Conservation (phyloP, 345 rosid genomes). For the Mangifera indica region DNA sequence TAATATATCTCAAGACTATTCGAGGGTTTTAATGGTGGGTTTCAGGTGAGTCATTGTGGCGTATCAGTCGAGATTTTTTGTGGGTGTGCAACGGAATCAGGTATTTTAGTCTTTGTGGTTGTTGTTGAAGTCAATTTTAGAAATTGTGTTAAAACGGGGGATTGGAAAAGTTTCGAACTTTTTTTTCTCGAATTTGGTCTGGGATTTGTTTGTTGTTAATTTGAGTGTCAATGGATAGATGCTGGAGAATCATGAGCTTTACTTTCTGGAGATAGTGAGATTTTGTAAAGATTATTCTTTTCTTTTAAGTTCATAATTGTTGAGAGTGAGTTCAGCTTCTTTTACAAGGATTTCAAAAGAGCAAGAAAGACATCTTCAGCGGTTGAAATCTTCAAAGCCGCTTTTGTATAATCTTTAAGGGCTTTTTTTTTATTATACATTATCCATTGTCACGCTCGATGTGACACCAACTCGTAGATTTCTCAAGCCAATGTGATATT, state of each 20-base stretch:
- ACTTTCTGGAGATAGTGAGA: slow-evolving; percentile 14
- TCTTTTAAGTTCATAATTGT: neutral
- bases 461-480: slow-evolving; percentile 17
- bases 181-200: neutral
- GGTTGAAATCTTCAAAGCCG: slow-evolving; percentile 36
- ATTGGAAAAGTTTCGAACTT: neutral
- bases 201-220: slow-evolving; percentile 4
- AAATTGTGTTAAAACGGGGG: slow-evolving; percentile 12
- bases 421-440: slow-evolving; percentile 13
- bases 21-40: slow-evolving; percentile 22
- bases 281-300: slow-evolving; percentile 33
- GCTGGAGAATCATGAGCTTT: slow-evolving; percentile 16
- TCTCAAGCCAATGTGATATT: neutral
- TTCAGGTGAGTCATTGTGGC: slow-evolving; percentile 9
- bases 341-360: slow-evolving; percentile 31
- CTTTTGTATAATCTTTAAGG: slow-evolving; percentile 16
- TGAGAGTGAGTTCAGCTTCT: slow-evolving; percentile 18
- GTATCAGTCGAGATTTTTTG: neutral
- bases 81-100: slow-evolving; percentile 20
- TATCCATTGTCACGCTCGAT: slow-evolving; percentile 15
- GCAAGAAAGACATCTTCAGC: slow-evolving; percentile 25
- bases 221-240: slow-evolving; percentile 21
- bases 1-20: slow-evolving; percentile 41
- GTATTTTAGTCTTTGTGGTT: slow-evolving; percentile 10
- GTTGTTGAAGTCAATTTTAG: neutral